Percentiles rank a stretch among this genome's conserved stretches.
Evolutionary conservation across 139 green algal species (phyloP).

Genomic region (Deuterostichococcus epilithicus): DNA sequence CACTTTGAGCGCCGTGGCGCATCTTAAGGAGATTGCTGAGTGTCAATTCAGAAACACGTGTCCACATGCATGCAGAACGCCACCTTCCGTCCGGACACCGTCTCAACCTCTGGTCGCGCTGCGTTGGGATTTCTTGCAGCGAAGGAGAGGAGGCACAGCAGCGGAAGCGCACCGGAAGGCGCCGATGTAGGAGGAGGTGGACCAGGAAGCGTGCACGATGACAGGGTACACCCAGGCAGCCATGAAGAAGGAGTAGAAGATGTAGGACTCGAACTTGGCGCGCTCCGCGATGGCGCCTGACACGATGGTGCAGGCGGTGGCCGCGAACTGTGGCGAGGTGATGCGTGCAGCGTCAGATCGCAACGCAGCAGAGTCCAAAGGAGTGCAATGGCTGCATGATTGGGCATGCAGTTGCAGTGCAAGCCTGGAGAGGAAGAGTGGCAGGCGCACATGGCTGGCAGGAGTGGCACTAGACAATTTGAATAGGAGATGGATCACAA

Average conservation of each 20-base stretch:
- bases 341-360: no score
- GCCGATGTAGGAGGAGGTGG: conserved; percentile 6
- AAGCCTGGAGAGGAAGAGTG: neutral
- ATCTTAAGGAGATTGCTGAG: no score
- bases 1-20: no score
- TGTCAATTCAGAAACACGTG: no score
- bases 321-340: conserved; percentile 40
- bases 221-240: conserved; percentile 70
- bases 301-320: conserved; percentile 72
- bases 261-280: conserved; percentile 29
- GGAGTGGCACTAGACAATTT: conserved; percentile 6
- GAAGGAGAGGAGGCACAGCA: conserved; percentile 10
- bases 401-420: no score
- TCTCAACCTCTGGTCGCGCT: no score
- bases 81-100: no score
- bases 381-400: no score
- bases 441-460: conserved; percentile 1
- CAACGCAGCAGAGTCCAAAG: no score
- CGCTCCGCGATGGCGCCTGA: conserved; percentile 70
- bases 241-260: conserved; percentile 67
- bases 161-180: conserved; percentile 1
- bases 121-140: no score
- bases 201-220: conserved; percentile 56
- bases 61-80: no score
- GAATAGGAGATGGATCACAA: conserved; percentile 2